Evolutionary conservation across 805 yeast species (phyloP), one percentile per base, ranked within the genome.

Genomic region (Nakazawaea wickerhamii): DNA sequence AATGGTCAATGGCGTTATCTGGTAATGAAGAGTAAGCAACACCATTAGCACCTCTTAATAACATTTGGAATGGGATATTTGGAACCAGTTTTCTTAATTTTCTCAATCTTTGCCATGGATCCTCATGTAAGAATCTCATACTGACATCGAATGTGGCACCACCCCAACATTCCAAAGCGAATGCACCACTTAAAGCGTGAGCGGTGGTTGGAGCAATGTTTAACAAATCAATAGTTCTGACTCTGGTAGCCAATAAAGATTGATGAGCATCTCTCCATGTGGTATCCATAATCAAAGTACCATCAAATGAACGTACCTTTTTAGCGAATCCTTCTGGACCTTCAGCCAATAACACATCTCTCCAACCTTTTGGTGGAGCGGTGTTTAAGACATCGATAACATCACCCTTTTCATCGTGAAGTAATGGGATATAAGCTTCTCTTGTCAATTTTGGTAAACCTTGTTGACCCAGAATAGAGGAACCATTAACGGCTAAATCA

Each of bases 251-350:
- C 58, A 93, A 74, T 54, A 93, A 70, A 19, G 97, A 90, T 73
- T 93, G 99, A 68, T 93, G 99, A 28, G 99, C 99, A 67, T 93
- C 99, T 80, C 99, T 88, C 99, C 99, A 93, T 8, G 99, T 93
- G 43, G 99, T 93, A 65, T 93, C 99, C 87, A 95, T 93, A 56
- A 93, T 68, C 63, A 93, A 71, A 52, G 95, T 82, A 57, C 99
- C 99, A 42, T 86, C 70, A 67, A 79, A 81, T 14, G 68, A 64
- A 63, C 97, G 80, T 46, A 93, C 95, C 56, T 86, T 82, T 67
- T 81, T 75, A 53, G 97, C 96, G 60, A 93, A 93, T 25, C 71
- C 85, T 42, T 75, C 93, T 23, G 99, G 95, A 44, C 99, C 99
- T 54, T 83, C 71, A 53, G 78, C 79, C 47, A 91, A 67, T 45